phyloP scores from a whole-genome alignment of 106 monocot genomes.

The Platanthera guangdongensis region DNA sequence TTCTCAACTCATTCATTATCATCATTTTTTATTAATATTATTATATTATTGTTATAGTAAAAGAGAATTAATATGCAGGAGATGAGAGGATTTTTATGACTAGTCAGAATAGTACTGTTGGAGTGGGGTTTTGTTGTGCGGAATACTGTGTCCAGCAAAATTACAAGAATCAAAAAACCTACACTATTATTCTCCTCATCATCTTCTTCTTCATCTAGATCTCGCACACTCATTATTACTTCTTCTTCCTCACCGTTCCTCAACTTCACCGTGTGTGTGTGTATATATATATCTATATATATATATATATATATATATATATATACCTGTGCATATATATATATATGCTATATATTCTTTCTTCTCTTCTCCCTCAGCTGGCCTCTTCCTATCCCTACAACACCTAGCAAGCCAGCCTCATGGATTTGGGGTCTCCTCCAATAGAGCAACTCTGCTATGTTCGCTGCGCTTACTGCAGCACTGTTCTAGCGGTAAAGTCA shows the following conservation, averaged over 20 bases:
- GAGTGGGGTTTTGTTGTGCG: constrained; percentile 1
- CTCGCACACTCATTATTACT: background rate
- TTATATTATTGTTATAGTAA: too few species aligned
- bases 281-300: background rate
- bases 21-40: too few species aligned
- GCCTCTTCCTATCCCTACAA: background rate
- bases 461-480: constrained; percentile 58
- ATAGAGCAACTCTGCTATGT: constrained; percentile 55
- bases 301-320: background rate
- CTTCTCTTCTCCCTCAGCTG: background rate
- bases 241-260: background rate
- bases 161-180: background rate
- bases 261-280: background rate
- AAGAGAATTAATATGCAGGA: too few species aligned
- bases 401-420: background rate
- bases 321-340: background rate
- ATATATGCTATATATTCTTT: background rate
- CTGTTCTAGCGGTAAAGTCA: constrained; percentile 43
- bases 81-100: background rate
- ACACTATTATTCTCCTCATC: background rate
- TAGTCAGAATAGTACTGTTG: background rate
- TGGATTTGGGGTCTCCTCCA: constrained; percentile 33
- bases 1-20: too few species aligned
- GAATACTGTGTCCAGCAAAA: background rate
- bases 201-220: background rate